phyloP scores from a whole-genome alignment of 441 rosid species.

The Gossypium schwendimanii region DNA sequence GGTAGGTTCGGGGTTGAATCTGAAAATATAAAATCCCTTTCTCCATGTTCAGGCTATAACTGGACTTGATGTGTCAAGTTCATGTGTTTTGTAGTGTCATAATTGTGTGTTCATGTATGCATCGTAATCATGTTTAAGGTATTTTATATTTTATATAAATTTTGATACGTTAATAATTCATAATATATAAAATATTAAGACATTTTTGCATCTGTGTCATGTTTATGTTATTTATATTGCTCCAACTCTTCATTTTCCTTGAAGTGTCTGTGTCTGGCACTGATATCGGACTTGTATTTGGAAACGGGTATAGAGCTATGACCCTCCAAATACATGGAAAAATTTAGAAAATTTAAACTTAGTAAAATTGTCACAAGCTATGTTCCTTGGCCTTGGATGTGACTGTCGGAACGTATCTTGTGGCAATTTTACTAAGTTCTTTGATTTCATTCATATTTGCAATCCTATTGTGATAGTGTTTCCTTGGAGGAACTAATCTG shows the following conservation, averaged over 20 bases:
- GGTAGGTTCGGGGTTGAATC: background rate
- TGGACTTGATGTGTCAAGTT: too few species aligned
- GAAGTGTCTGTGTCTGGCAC: background rate
- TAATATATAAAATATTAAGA: too few species aligned
- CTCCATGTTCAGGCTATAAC: background rate
- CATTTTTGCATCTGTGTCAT: too few species aligned
- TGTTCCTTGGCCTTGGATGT: too few species aligned
- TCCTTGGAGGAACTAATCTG: background rate
- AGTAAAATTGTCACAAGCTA: background rate
- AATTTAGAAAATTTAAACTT: background rate
- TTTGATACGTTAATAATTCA: too few species aligned
- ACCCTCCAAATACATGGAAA: background rate
- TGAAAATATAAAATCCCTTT: background rate
- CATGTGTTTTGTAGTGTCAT: too few species aligned
- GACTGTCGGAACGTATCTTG: background rate
- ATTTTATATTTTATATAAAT: too few species aligned
- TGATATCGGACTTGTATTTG: background rate
- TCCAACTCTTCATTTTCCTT: background rate
- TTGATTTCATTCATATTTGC: background rate
- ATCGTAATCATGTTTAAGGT: too few species aligned
- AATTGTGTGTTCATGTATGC: too few species aligned
- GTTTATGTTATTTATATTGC: background rate
- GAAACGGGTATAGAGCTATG: background rate
- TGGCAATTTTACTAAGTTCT: background rate
- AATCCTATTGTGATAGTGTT: background rate